Evolutionary conservation across 805 yeast genomes (phyloP), one percentile per base, ranked within the genome.

Genomic region (Huiozyma naganishii): DNA sequence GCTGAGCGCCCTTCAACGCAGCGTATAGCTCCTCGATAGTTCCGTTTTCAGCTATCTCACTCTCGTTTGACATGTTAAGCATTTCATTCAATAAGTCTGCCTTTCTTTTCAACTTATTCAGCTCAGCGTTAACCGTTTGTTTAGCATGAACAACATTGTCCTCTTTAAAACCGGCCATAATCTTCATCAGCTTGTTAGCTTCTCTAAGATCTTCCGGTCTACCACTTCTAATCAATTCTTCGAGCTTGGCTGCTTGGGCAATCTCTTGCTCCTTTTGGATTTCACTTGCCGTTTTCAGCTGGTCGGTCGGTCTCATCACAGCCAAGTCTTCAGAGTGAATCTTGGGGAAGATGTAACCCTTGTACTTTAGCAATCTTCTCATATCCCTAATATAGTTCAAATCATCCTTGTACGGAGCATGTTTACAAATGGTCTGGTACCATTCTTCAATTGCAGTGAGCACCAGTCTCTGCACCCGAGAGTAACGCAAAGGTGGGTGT

Each of bases 161-260:
- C 55, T 84, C 87, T 62, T 84, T 84, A 70, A 87, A 92, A 6
- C 99, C 99, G 5, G 97, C 95, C 96, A 92, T 88, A 52, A 92
- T 79, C 62, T 90, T 88, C 98, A 92, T 92, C 63, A 92, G 73
- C 53, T 84, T 86, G 64, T 92, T 92, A 37, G 99, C 99, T 64
- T 92, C 98, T 54, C 82, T 85, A 58, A 92, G 74, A 66, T 92
- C 99, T 50, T 81, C 84, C 6, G 98, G 97, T 62, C 85, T 83
- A 36, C 97, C 98, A 55, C 97, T 76, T 66, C 97, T 80, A 49
- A 92, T 84, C 49, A 92, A 73, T 64, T 92, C 98, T 66, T 92
- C 98, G 51, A 92, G 74, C 66, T 92, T 92, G 12, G 98, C 97
- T 49, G 85, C 76, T 59, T 89, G 96, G 1, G 94, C 97, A 41